These are phyloP conservation scores for Globisporangium cederbergense DNA, from an alignment of 352 stramenopile genomes.

Conservation along the genomic window DNA sequence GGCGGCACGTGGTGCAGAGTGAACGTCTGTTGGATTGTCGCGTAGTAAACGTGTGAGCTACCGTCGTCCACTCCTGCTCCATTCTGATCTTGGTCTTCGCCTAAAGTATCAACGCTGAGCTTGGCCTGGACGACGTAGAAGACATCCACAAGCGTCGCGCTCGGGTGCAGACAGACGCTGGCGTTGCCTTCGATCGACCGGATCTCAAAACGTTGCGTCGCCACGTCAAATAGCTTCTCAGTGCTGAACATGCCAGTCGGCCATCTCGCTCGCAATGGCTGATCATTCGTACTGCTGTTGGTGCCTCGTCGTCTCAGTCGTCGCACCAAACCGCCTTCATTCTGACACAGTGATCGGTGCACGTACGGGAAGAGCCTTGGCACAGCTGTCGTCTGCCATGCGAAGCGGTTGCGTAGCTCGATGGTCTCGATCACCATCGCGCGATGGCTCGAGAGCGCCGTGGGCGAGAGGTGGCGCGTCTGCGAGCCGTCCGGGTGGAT, in stretches of 20 bases:
- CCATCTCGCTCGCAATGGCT: constrained; percentile 32
- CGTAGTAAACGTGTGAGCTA: constrained; percentile 29
- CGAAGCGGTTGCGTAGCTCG: constrained; percentile 53
- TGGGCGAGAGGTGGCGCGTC: constrained; percentile 58
- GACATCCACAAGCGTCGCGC: constrained; percentile 35
- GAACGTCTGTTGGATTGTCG: constrained; percentile 46
- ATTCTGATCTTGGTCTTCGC: constrained; percentile 14
- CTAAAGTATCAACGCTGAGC: background rate
- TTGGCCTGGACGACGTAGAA: constrained; percentile 38
- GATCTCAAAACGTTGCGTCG: constrained; percentile 44
- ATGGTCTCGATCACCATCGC: constrained; percentile 38
- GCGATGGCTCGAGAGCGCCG: constrained; percentile 42
- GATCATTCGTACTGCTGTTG: constrained; percentile 1
- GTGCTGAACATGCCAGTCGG: constrained; percentile 21
- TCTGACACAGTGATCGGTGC: constrained; percentile 22
- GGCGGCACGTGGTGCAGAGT: constrained; percentile 23
- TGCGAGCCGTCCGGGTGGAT: constrained; percentile 41
- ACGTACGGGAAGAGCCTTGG: constrained; percentile 38
- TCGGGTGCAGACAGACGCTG: constrained; percentile 33
- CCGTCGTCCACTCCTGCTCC: constrained; percentile 4
- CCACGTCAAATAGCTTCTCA: constrained; percentile 28
- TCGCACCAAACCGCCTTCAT: background rate
- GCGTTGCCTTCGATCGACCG: constrained; percentile 65
- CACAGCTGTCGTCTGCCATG: constrained; percentile 13
- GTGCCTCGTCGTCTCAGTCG: background rate